Evolutionary conservation across 345 rosid species (phyloP).

Genomic region (Iberis pinnata): DNA sequence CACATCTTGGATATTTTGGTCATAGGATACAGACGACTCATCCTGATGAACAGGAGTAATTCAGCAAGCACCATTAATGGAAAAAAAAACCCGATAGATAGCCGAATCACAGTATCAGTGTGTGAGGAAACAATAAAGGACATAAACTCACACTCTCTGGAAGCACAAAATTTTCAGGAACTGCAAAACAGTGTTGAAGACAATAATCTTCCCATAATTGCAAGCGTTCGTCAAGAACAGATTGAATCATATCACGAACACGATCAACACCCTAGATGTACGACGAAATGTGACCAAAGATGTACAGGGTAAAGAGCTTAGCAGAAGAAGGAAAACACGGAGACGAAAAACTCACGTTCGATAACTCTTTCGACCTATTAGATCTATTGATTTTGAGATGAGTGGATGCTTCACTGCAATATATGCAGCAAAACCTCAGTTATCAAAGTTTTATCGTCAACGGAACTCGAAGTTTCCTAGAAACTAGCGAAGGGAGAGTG

Average conservation of each 20-base stretch:
- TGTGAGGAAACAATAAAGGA: too few species aligned
- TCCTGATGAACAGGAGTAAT: slow-evolving; percentile 30
- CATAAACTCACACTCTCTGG: slow-evolving; percentile 50
- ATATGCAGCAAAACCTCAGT: background rate
- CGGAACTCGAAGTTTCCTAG: background rate
- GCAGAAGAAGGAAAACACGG: background rate
- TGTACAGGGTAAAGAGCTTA: background rate
- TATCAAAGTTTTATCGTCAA: background rate
- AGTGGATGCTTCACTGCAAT: slow-evolving; percentile 52
- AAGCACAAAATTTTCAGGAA: slow-evolving; percentile 61
- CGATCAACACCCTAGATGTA: slow-evolving; percentile 48
- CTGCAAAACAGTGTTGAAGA: slow-evolving; percentile 53
- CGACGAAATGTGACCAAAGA: background rate
- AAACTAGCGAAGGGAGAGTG: background rate
- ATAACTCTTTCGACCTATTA: slow-evolving; percentile 41
- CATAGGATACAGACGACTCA: slow-evolving; percentile 27
- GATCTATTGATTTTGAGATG: slow-evolving; percentile 39
- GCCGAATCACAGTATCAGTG: too few species aligned
- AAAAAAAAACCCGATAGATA: background rate
- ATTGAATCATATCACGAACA: slow-evolving; percentile 45
- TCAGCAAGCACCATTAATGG: background rate
- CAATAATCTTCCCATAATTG: slow-evolving; percentile 73
- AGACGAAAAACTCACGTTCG: slow-evolving; percentile 35
- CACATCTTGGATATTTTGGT: slow-evolving; percentile 31
- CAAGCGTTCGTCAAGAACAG: slow-evolving; percentile 48